Evolutionary conservation across 306 rosid species (phyloP), one percentile per base, ranked within the genome.

Genomic region (Prunus armeniaca): DNA sequence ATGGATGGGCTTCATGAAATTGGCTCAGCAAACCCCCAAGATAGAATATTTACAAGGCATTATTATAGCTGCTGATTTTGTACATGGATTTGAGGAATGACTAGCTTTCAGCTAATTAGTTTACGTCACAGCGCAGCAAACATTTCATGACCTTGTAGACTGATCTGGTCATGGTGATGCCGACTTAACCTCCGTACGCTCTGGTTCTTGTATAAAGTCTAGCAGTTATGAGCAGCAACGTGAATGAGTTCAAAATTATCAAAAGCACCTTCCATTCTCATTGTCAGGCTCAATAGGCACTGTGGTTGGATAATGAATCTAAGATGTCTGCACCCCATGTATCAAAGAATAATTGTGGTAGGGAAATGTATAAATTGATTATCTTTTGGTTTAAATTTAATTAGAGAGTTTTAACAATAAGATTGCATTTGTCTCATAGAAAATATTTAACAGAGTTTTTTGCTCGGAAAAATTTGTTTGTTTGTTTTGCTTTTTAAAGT

Each of bases 1-100:
- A 85, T 71, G 85, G 87, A 75, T 86, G 90, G 92, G 75, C 87
- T 58, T 95, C 88, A 90, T 81, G 22, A 20, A 47, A 38, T 67
- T 30, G 70, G 71, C 70, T 49, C 54, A 38, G 34, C 34, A 34
- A 57, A 69, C 49, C 28, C 66, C 8, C 9, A 49, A 19, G 62
- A 20, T 49, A 17, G 19, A 41, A 19, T 27, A 62, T 27, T 25
- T 43, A 32, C 49, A 25, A 2, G 38, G 68, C 50, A 55, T 34
- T 13, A n/a, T 34, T 79, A 54, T 41, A 66, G 71, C 78, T 25
- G 62, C 80, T 43, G 47, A 52, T 61, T 67, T 63, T 78, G 84
- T 75, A 64, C 58, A 70, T 75, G 76, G 76, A 51, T 76, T 74
- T 74, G 76, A 61, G 79, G 71, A 61, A 65, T 75, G 49, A 74